A percentile compares a stretch with the other conserved stretches of the same genome.
Evolutionary conservation across 2,329 filamentous ascomycete genomes (phyloP).

Genomic region (Sarocladiaceae sp.): DNA sequence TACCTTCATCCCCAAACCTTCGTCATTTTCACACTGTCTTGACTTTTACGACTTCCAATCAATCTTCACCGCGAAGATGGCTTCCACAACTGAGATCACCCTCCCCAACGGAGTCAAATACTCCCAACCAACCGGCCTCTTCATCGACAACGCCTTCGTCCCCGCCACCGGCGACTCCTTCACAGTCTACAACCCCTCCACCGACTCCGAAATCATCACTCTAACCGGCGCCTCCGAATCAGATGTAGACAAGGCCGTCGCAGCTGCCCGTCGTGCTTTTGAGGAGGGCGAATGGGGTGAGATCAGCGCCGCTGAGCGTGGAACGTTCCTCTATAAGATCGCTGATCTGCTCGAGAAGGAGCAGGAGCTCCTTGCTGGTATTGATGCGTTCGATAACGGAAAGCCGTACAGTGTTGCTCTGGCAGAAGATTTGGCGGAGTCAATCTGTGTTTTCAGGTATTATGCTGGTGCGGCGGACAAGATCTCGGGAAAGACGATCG

Average conservation of each 20-base stretch:
- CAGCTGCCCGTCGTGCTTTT: slow-evolving; percentile 57
- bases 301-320: slow-evolving; percentile 60
- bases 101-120: neutral
- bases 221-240: slow-evolving; percentile 19
- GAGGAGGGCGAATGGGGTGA: slow-evolving; percentile 9
- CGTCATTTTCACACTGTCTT: too few relatives aligned
- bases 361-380: slow-evolving; percentile 39
- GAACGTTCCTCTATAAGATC: slow-evolving; percentile 65
- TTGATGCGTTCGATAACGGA: slow-evolving; percentile 82
- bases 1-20: too few relatives aligned
- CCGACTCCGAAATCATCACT: slow-evolving; percentile 14
- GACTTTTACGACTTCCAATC: too few relatives aligned
- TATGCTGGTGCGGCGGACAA: slow-evolving; percentile 59
- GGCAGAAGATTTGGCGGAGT: neutral
- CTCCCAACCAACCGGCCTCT: slow-evolving; percentile 14
- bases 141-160: slow-evolving; percentile 18
- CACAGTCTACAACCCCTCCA: slow-evolving; percentile 14
- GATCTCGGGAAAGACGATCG: slow-evolving; percentile 2
- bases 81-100: too few relatives aligned
- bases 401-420: slow-evolving; percentile 11
- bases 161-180: slow-evolving; percentile 12
- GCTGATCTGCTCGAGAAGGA: slow-evolving; percentile 67
- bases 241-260: slow-evolving; percentile 24
- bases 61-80: too few relatives aligned
- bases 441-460: slow-evolving; percentile 45